Evolutionary conservation across 1,284 basidiomycete genomes (phyloP).

Genomic region (Apiotrichum laibachii): DNA sequence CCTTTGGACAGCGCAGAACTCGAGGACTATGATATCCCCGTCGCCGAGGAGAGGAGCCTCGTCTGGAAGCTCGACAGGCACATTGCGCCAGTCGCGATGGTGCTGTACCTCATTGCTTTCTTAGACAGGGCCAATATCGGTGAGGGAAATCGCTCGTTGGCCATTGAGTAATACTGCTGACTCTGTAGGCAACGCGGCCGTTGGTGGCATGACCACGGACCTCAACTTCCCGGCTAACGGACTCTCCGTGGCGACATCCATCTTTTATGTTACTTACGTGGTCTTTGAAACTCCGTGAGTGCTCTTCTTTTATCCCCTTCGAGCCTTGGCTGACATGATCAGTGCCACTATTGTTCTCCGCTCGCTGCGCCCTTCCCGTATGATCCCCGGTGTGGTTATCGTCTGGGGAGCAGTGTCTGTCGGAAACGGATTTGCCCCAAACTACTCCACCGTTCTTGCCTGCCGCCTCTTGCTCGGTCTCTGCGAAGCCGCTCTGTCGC

Average conservation of each 20-base stretch:
- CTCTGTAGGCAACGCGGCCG: constrained; percentile 14
- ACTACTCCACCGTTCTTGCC: constrained; percentile 27
- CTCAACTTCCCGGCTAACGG: constrained; percentile 20
- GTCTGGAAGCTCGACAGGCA: constrained; percentile 11
- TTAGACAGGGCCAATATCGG: constrained; percentile 17
- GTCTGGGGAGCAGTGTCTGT: constrained; percentile 31
- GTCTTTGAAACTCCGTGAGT: too few species aligned
- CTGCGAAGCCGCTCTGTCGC: constrained; percentile 32
- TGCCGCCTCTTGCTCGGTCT: constrained; percentile 32
- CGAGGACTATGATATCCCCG: constrained; percentile 1
- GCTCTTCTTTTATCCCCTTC: too few species aligned
- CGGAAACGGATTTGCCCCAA: constrained; percentile 19
- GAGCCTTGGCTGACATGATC: too few species aligned
- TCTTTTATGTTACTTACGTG: constrained; percentile 24
- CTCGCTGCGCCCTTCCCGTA: constrained; percentile 24
- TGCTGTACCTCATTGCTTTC: constrained; percentile 17
- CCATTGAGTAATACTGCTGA: too few species aligned
- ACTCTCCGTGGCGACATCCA: constrained; percentile 14
- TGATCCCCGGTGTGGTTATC: constrained; percentile 23
- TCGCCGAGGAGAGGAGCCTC: constrained; percentile 2
- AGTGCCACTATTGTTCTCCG: constrained; percentile 32
- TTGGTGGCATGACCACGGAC: constrained; percentile 17
- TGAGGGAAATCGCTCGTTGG: not conserved
- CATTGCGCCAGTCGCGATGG: constrained; percentile 16
- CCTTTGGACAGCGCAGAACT: too few species aligned